phyloP scores from a whole-genome alignment of 2,329 filamentous ascomycete species.

The Aureobasidium melanogenum region DNA sequence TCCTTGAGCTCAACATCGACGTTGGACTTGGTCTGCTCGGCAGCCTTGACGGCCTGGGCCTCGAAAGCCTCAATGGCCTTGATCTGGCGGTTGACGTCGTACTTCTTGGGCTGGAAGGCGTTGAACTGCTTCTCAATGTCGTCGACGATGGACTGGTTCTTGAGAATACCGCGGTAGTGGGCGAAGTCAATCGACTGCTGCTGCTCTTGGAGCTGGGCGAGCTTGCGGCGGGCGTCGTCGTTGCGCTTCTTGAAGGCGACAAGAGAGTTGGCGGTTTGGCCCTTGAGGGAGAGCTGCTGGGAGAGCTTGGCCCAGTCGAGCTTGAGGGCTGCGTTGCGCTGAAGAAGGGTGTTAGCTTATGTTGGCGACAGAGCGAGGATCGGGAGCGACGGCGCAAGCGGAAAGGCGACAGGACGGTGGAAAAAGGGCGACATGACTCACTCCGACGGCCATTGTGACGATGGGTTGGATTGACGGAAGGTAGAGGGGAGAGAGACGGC shows the following conservation, averaged over 20 bases:
- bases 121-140: constrained; percentile 96
- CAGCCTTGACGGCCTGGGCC: constrained; percentile 92
- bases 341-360: constrained; percentile 19
- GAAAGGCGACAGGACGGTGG: background rate
- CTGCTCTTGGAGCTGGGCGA: constrained; percentile 74
- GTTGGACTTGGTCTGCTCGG: constrained; percentile 91
- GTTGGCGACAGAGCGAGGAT: background rate
- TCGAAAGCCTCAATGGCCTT: constrained; percentile 99
- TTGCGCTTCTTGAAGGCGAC: constrained; percentile 99
- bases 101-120: constrained; percentile 82
- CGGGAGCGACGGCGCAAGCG: background rate
- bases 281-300: constrained; percentile 89
- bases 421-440: constrained; percentile 39
- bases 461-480: constrained; percentile 34
- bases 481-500: constrained; percentile 32
- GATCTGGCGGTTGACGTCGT: constrained; percentile 87
- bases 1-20: constrained; percentile 93
- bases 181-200: constrained; percentile 84
- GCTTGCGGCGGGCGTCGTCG: constrained; percentile 93
- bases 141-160: constrained; percentile 91
- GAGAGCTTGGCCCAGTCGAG: constrained; percentile 97
- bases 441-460: constrained; percentile 57
- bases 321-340: constrained; percentile 98
- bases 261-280: constrained; percentile 84
- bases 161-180: constrained; percentile 83